Evolutionary conservation across 306 rosid species (phyloP).

Genomic region (Carpinus viminea): DNA sequence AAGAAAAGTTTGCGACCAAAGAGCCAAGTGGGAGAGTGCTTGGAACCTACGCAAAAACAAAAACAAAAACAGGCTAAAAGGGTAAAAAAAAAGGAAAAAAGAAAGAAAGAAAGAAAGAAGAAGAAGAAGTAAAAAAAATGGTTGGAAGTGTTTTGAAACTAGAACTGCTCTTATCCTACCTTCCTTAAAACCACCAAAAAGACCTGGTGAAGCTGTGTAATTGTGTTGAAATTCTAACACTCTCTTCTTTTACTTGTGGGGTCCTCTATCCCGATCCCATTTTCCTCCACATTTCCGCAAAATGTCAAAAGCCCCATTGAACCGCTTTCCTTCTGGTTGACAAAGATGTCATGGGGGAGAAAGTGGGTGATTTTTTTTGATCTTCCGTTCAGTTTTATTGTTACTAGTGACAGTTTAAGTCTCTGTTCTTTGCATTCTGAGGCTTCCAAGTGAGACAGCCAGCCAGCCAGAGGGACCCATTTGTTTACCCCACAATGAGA

Average conservation of each 20-base stretch:
- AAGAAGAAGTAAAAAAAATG: constrained; percentile 5
- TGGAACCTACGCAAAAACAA: constrained; percentile 46
- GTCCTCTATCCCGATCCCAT: constrained; percentile 23
- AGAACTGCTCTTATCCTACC: constrained; percentile 15
- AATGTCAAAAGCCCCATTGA: constrained; percentile 48
- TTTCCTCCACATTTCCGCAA: constrained; percentile 50
- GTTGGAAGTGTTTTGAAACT: constrained; percentile 28
- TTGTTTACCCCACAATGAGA: background rate
- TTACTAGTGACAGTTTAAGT: background rate
- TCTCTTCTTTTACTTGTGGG: constrained; percentile 50
- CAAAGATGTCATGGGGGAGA: constrained; percentile 33
- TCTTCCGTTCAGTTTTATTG: background rate
- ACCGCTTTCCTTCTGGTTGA: constrained; percentile 45
- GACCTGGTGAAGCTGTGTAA: constrained; percentile 29
- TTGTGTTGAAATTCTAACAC: constrained; percentile 28
- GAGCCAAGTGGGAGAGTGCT: constrained; percentile 48
- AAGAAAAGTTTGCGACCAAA: background rate
- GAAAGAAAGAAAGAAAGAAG: constrained; percentile 36
- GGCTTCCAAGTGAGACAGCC: background rate
- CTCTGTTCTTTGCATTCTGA: background rate
- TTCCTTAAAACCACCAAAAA: constrained; percentile 30
- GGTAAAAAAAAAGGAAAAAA: constrained; percentile 17
- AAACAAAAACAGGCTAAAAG: constrained; percentile 39
- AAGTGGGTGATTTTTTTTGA: background rate
- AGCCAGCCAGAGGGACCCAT: background rate